phyloP scores from a whole-genome alignment of 495 filamentous ascomycete genomes.

The Lasiosphaeria ovina region DNA sequence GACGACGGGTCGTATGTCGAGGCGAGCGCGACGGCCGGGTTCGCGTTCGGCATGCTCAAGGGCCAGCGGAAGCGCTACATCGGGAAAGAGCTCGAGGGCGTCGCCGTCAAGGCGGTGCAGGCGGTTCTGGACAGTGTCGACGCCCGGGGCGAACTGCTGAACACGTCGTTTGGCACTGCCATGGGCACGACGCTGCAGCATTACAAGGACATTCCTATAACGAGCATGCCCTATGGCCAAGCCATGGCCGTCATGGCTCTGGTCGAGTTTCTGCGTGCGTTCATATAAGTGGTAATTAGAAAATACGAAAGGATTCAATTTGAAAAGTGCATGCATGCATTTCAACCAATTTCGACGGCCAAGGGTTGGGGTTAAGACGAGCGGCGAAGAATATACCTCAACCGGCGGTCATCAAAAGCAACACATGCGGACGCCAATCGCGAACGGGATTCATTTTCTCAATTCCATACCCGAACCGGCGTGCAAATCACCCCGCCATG shows the following conservation, averaged over 20 bases:
- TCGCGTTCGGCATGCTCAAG: slow-evolving; percentile 73
- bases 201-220: slow-evolving; percentile 66
- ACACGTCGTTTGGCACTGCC: slow-evolving; percentile 70
- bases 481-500: too few species aligned
- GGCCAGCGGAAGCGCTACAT: slow-evolving; percentile 66
- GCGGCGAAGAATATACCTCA: too few species aligned
- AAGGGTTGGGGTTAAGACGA: too few species aligned
- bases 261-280: slow-evolving; percentile 62
- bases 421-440: too few species aligned
- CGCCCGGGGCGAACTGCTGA: slow-evolving; percentile 59
- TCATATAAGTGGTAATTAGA: slow-evolving; percentile 36
- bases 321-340: too few species aligned
- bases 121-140: slow-evolving; percentile 61
- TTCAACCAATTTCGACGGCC: too few species aligned
- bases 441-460: too few species aligned
- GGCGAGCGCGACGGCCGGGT: slow-evolving; percentile 70
- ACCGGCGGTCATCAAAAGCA: too few species aligned
- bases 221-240: slow-evolving; percentile 76
- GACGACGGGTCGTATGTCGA: slow-evolving; percentile 64
- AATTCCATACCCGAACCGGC: too few species aligned
- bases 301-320: too few species aligned
- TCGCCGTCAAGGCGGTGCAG: slow-evolving; percentile 58
- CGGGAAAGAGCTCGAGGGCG: slow-evolving; percentile 40
- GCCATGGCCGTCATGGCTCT: slow-evolving; percentile 74
- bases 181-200: slow-evolving; percentile 67